phyloP scores from a whole-genome alignment of 108 stramenopile species.

The Bacterosira constricta region DNA sequence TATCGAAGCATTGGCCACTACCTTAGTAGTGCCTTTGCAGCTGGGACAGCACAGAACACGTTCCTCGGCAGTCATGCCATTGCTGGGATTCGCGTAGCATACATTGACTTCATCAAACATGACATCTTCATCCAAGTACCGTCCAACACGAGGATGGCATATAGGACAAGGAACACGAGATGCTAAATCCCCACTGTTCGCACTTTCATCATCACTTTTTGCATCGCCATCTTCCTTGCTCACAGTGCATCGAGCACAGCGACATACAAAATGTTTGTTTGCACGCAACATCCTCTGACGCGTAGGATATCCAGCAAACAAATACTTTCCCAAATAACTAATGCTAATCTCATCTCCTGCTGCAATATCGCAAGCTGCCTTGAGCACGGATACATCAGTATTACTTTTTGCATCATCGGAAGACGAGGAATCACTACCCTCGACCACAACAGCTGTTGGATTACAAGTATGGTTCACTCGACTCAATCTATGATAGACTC shows the following conservation, averaged over 20 bases:
- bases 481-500: constrained; percentile 63
- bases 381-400: constrained; percentile 31
- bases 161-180: constrained; percentile 68
- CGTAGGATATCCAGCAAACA: constrained; percentile 61
- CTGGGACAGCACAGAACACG: constrained; percentile 19
- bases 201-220: not conserved
- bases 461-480: constrained; percentile 83
- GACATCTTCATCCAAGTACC: constrained; percentile 78
- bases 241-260: constrained; percentile 62
- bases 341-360: constrained; percentile 78
- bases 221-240: not conserved
- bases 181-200: constrained; percentile 49
- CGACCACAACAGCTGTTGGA: constrained; percentile 75
- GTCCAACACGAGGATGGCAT: constrained; percentile 65
- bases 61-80: constrained; percentile 24
- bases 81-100: constrained; percentile 47
- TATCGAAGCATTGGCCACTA: not conserved
- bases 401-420: constrained; percentile 22
- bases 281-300: constrained; percentile 55
- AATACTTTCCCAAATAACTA: constrained; percentile 70
- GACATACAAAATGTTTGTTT: constrained; percentile 75
- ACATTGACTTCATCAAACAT: constrained; percentile 76
- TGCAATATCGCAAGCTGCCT: constrained; percentile 63
- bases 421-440: not conserved
- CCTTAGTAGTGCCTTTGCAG: constrained; percentile 13